Base-by-base conservation (phyloP, 2,329 filamentous ascomycete genomes). In the Cadophora malorum region DNA sequence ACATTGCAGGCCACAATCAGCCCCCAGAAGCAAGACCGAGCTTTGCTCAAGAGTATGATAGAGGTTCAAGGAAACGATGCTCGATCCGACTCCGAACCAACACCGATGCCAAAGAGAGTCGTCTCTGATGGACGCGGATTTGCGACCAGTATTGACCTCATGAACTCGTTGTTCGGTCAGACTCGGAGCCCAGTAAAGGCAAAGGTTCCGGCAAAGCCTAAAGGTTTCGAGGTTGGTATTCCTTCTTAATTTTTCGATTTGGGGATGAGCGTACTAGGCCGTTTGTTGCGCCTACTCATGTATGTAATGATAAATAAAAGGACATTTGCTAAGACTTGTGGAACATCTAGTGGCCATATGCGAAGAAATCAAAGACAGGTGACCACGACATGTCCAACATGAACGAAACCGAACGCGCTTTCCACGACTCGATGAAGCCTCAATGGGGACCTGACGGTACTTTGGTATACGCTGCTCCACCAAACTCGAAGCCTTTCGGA, bases 1-100 rank as follows among this genome's bases (percentile, higher is more conserved):
- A 94, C 97, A 82, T 85, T 99, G 71, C 92, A 94, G 78, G 94
- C 94, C 73, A 98, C 96, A 6, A 93, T 98, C 74, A 97, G 93
- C 76, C 95, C 96, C 6, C 90, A 92, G 77, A 98, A 98, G 82
- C 91, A 96, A 76, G 92, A 97, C 81, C 92, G 95, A 68, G 90
- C 90, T 33, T 83, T 96, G 41, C 84, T 90, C 50, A 85, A 83
- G 74, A 85, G 84, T 31, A 76, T 86, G 81, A 74, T 76, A 63
- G 73, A 77, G 64, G 52, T 73, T 35, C 67, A 75, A 63, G 76
- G 72, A 12, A 71, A 75, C 35, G 74, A 76, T 45, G 59, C 66
- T 23, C 69, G 90, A 74, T 83, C 82, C 50, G 85, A 86, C 68
- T 83, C 89, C 60, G 83, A 84, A 70, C 82, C 68, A 58, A 70